Percentiles rank a stretch among this genome's conserved stretches.
phyloP scores from a whole-genome alignment of 2,329 filamentous ascomycete species.

The Fusarium piperis region DNA sequence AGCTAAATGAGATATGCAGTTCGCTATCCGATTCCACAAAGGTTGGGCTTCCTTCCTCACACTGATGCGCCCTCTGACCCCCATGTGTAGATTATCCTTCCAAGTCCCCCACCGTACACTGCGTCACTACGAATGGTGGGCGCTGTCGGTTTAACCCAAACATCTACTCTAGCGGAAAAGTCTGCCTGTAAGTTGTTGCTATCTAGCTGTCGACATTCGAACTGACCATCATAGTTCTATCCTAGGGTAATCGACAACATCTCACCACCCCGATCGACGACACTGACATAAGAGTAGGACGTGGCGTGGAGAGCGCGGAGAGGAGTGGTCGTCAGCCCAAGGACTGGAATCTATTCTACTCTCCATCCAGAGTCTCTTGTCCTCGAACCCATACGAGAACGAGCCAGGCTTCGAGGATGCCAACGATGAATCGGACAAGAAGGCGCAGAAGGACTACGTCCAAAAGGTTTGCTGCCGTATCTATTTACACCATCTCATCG shows the following conservation, averaged over 20 bases:
- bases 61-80: constrained; percentile 19
- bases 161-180: constrained; percentile 90
- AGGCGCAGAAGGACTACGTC: constrained; percentile 78
- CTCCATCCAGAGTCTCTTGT: constrained; percentile 97
- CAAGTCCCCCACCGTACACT: constrained; percentile 69
- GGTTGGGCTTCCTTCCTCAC: constrained; percentile 56
- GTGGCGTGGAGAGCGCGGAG: constrained; percentile 89
- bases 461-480: constrained; percentile 69
- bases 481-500: not conserved
- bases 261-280: not conserved
- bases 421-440: constrained; percentile 73
- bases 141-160: constrained; percentile 95
- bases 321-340: constrained; percentile 97
- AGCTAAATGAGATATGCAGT: constrained; percentile 58
- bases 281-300: constrained; percentile 67
- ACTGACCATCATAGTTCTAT: constrained; percentile 73
- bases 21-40: constrained; percentile 78
- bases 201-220: not conserved
- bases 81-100: constrained; percentile 77
- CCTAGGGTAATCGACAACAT: constrained; percentile 69
- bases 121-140: constrained; percentile 88
- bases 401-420: constrained; percentile 91
- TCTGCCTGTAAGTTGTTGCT: constrained; percentile 79
- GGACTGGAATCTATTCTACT: constrained; percentile 93
- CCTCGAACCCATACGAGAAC: constrained; percentile 91